phyloP scores from a whole-genome alignment of 2,329 filamentous ascomycete species.

The Gnomoniopsis smithogilvyi region DNA sequence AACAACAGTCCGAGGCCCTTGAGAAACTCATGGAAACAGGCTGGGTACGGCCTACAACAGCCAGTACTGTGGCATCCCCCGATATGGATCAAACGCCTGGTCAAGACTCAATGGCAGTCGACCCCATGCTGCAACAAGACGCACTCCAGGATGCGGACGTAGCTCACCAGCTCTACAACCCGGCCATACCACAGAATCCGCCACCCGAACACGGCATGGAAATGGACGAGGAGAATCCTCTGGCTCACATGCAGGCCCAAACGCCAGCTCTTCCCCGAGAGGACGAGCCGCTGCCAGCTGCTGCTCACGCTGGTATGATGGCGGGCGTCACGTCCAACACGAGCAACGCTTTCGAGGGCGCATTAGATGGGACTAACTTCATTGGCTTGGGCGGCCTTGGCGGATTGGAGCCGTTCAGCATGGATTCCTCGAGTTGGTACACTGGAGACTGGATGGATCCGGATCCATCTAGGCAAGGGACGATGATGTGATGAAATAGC shows the following conservation, averaged over 20 bases:
- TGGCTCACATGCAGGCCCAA: constrained; percentile 10
- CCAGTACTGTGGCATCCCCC: constrained; percentile 19
- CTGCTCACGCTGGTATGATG: constrained; percentile 16
- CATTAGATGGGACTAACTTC: constrained; percentile 31
- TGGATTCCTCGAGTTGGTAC: constrained; percentile 21
- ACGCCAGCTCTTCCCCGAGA: constrained; percentile 15
- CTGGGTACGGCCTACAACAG: constrained; percentile 24
- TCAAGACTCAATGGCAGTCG: constrained; percentile 11
- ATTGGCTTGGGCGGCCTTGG: constrained; percentile 17
- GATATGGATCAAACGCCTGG: constrained; percentile 9
- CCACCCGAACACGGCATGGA: constrained; percentile 17
- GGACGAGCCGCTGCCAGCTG: constrained; percentile 12
- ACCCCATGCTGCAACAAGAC: constrained; percentile 17
- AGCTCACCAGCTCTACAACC: constrained; percentile 16
- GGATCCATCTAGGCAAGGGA: constrained; percentile 9
- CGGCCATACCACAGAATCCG: constrained; percentile 16
- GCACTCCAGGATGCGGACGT: constrained; percentile 19
- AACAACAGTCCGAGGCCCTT: constrained; percentile 38
- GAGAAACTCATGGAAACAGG: constrained; percentile 49
- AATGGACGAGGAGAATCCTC: constrained; percentile 19
- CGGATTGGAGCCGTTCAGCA: constrained; percentile 23
- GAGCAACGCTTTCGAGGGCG: constrained; percentile 32
- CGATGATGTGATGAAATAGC: constrained; percentile 9
- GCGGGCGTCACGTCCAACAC: constrained; percentile 23
- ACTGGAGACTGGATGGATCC: constrained; percentile 17